Conservation (phyloP, 805 yeast genomes). For the Saccharomycopsis sp. region DNA sequence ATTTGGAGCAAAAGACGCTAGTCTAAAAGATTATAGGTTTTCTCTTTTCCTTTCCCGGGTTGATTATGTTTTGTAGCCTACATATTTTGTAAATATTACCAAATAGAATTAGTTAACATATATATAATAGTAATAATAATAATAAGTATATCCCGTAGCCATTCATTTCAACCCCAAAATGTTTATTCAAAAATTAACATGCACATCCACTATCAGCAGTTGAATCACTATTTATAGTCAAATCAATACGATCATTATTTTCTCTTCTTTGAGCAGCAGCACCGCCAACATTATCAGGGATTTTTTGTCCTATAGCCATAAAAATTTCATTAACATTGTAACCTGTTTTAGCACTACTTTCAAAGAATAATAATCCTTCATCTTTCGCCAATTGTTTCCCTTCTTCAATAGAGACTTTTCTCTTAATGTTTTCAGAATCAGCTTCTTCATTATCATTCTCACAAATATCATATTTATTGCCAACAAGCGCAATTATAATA, state of each 20-base stretch:
- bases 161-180: not conserved
- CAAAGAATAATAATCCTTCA: constrained; percentile 84
- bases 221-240: constrained; percentile 30
- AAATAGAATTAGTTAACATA: no score
- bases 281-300: constrained; percentile 40
- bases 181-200: constrained; percentile 28
- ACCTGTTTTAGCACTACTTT: constrained; percentile 90
- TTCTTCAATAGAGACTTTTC: constrained; percentile 81
- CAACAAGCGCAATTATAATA: constrained; percentile 88
- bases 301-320: constrained; percentile 79
- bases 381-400: constrained; percentile 86
- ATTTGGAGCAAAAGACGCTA: no score
- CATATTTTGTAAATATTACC: no score
- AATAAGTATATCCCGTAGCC: not conserved
- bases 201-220: constrained; percentile 28
- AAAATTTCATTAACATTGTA: constrained; percentile 87
- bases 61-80: no score
- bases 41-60: no score
- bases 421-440: constrained; percentile 40
- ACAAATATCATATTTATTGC: constrained; percentile 81
- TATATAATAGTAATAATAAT: not conserved
- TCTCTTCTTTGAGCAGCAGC: constrained; percentile 8
- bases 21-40: no score
- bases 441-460: constrained; percentile 31
- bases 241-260: constrained; percentile 30